phyloP scores from a whole-genome alignment of 1,284 basidiomycete species.

The Ceratobasidium sp. region DNA sequence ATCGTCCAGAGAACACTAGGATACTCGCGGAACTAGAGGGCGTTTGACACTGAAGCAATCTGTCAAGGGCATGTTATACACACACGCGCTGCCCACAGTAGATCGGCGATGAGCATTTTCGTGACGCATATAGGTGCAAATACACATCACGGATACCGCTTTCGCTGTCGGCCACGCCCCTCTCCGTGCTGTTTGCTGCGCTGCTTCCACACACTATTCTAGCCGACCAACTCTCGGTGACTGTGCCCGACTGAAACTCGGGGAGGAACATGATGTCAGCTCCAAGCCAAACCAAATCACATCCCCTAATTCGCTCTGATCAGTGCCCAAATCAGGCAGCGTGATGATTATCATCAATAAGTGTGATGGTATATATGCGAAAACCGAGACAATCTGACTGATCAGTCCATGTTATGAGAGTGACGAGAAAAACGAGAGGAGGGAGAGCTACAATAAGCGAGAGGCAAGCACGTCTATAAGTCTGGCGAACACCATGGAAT shows the following conservation, averaged over 20 bases:
- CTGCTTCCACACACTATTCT: too few species aligned
- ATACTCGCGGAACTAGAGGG: not conserved
- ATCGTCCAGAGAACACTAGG: not conserved
- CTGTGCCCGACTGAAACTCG: not conserved
- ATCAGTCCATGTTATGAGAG: constrained; percentile 34
- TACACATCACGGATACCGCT: not conserved
- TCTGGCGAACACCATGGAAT: constrained; percentile 34
- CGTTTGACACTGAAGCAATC: not conserved
- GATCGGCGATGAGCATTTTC: constrained; percentile 10
- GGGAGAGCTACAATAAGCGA: constrained; percentile 32
- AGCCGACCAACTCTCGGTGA: not conserved
- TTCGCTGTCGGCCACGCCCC: not conserved
- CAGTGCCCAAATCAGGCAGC: not conserved
- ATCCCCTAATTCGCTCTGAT: not conserved
- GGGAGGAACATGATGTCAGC: not conserved
- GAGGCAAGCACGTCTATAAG: constrained; percentile 7
- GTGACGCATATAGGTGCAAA: constrained; percentile 1
- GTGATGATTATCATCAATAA: constrained; percentile 17
- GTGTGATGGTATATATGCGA: constrained; percentile 22
- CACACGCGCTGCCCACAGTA: not conserved
- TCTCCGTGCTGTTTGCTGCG: not conserved
- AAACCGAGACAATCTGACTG: constrained; percentile 17
- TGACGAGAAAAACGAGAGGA: constrained; percentile 1
- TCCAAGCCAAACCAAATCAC: not conserved
- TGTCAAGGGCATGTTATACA: not conserved